These are phyloP conservation scores for Phytophthora crassamura DNA, from an alignment of 352 stramenopile species.

Conservation along the genomic window DNA sequence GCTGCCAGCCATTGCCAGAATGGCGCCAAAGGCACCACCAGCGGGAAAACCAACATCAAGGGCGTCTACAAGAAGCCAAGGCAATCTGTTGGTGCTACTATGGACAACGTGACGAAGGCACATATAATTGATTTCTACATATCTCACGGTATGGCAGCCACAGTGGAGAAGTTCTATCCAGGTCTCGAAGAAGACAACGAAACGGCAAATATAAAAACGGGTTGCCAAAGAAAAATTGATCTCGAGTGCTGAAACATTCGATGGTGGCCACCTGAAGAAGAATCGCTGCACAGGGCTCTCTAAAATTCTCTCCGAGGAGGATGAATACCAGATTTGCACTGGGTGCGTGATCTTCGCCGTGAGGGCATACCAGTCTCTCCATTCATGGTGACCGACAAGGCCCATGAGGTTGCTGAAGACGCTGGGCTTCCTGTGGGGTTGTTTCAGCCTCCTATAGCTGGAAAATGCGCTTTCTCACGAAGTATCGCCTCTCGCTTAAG, in stretches of 20 bases:
- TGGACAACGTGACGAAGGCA: constrained; percentile 1
- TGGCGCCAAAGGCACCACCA: constrained; percentile 6
- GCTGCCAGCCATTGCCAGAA: constrained; percentile 6
- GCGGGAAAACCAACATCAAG: constrained; percentile 3
- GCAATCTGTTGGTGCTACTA: background rate
- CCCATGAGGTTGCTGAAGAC: too few relatives aligned
- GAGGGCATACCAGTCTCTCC: too few relatives aligned
- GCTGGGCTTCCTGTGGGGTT: too few relatives aligned
- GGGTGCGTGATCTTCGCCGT: too few relatives aligned
- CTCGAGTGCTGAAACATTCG: background rate
- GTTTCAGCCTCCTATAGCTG: constrained; percentile 10
- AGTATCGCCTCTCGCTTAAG: constrained; percentile 2
- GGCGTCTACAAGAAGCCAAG: background rate
- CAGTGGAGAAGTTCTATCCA: background rate
- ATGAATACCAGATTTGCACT: too few relatives aligned
- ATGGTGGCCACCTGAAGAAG: background rate
- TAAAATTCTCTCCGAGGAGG: too few relatives aligned
- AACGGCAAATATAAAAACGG: constrained; percentile 4
- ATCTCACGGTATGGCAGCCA: background rate
- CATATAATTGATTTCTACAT: background rate
- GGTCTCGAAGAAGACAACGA: background rate
- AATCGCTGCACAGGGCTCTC: too few relatives aligned
- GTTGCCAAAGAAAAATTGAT: background rate
- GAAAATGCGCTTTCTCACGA: constrained; percentile 7
- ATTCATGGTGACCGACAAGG: too few relatives aligned